phyloP scores from a whole-genome alignment of 306 rosid species.

The Pterocarpus santalinus region DNA sequence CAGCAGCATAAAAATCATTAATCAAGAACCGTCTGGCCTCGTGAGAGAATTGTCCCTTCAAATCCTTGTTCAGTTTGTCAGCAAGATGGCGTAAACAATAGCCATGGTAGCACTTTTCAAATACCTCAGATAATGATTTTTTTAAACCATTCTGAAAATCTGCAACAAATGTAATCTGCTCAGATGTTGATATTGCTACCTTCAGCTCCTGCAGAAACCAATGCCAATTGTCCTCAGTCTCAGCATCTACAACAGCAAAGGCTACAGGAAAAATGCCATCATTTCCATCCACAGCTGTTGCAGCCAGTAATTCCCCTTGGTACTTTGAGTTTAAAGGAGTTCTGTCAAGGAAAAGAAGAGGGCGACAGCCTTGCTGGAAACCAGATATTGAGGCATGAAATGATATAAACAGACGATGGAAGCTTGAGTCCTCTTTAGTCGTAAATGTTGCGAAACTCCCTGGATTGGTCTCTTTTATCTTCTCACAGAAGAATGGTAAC shows the following conservation, averaged over 20 bases:
- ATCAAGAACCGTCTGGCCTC: constrained; percentile 97
- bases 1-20: constrained; percentile 89
- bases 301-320: constrained; percentile 85
- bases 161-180: constrained; percentile 83
- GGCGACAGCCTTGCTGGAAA: constrained; percentile 89
- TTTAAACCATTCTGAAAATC: constrained; percentile 82
- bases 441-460: constrained; percentile 90
- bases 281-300: constrained; percentile 86
- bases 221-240: constrained; percentile 87
- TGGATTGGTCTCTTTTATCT: constrained; percentile 90
- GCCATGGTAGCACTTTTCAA: constrained; percentile 79
- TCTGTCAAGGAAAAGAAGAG: constrained; percentile 89
- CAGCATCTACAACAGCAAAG: constrained; percentile 89
- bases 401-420: constrained; percentile 89
- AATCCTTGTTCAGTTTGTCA: constrained; percentile 87
- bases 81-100: constrained; percentile 91
- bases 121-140: constrained; percentile 70
- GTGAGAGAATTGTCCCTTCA: constrained; percentile 95
- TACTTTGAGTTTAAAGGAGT: constrained; percentile 88
- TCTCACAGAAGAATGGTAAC: constrained; percentile 88
- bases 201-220: constrained; percentile 90
- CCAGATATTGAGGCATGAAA: constrained; percentile 86
- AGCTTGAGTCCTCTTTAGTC: constrained; percentile 94
- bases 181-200: constrained; percentile 63
- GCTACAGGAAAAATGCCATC: constrained; percentile 91